A percentile compares a stretch with the other conserved stretches of the same genome.
Conservation (phyloP, 371 early-diverging fungal genomes). For the Haplosporangium sp. region DNA sequence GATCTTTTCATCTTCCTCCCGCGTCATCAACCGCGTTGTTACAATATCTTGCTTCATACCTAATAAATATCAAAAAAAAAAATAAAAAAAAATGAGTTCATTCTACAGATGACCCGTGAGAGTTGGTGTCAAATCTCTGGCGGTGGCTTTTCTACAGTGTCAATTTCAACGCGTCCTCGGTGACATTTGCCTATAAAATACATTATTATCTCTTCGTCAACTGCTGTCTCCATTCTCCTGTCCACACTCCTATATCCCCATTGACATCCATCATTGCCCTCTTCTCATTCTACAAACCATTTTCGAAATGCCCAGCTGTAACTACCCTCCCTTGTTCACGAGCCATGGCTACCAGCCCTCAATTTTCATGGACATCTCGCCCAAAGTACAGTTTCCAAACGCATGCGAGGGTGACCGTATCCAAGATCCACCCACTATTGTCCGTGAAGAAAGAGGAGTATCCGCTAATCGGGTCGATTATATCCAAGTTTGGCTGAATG, state of each 20-base stretch:
- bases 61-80: conserved; percentile 22
- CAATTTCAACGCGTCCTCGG: background rate
- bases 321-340: conserved; percentile 37
- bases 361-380: conserved; percentile 31
- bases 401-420: background rate
- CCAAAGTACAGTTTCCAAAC: background rate
- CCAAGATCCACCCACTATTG: background rate
- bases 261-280: background rate
- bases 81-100: background rate
- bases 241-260: background rate
- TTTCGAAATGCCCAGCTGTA: conserved; percentile 12
- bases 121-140: background rate
- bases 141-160: background rate
- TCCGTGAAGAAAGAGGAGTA: background rate
- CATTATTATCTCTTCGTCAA: conserved; percentile 2
- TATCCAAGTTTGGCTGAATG: conserved; percentile 36
- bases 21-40: background rate
- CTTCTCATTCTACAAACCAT: too few species aligned
- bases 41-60: background rate
- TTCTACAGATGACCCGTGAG: too few species aligned
- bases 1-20: background rate
- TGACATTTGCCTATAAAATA: background rate
- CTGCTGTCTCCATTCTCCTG: background rate
- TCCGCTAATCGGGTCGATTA: background rate
- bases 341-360: conserved; percentile 43